Percentiles rank a stretch among this genome's conserved stretches.
These are phyloP conservation scores for Dactylella cylindrospora DNA, from an alignment of 2,329 filamentous ascomycete species.

Conservation along the genomic window DNA sequence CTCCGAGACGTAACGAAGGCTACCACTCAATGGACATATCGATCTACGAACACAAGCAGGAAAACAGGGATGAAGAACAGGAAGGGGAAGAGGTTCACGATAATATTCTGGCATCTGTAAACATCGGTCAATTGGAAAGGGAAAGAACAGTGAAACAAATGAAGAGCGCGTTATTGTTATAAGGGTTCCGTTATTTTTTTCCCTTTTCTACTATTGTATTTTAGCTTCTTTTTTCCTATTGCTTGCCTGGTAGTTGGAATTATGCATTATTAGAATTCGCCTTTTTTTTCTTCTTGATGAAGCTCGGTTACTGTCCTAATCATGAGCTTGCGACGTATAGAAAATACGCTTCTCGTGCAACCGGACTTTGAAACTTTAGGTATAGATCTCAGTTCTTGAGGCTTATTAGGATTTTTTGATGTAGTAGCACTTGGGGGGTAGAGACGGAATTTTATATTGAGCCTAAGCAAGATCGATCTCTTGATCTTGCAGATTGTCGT, in stretches of 20 bases:
- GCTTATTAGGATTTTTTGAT: too few relatives aligned
- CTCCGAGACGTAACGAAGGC: background rate
- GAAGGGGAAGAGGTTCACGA: constrained; percentile 8
- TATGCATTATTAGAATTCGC: constrained; percentile 31
- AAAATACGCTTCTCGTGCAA: background rate
- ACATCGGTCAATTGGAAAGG: constrained; percentile 21
- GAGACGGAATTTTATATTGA: too few relatives aligned
- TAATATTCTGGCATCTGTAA: constrained; percentile 44
- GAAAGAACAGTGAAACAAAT: constrained; percentile 21
- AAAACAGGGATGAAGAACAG: constrained; percentile 1
- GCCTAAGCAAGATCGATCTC: too few relatives aligned
- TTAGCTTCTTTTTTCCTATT: constrained; percentile 25
- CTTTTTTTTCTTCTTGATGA: constrained; percentile 4
- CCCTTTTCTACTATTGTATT: constrained; percentile 31
- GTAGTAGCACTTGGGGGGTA: too few relatives aligned
- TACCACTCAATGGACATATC: constrained; percentile 1
- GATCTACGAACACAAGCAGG: background rate
- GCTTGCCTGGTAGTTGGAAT: constrained; percentile 9
- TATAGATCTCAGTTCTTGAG: too few relatives aligned
- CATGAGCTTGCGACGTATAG: background rate
- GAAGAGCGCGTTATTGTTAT: too few relatives aligned
- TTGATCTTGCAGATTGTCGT: too few relatives aligned
- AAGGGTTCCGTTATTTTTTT: constrained; percentile 21
- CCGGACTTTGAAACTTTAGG: too few relatives aligned
- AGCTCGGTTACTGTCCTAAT: background rate